Conservation (phyloP, 192 early-diverging fungal genomes). For the Funneliformis geosporum region DNA sequence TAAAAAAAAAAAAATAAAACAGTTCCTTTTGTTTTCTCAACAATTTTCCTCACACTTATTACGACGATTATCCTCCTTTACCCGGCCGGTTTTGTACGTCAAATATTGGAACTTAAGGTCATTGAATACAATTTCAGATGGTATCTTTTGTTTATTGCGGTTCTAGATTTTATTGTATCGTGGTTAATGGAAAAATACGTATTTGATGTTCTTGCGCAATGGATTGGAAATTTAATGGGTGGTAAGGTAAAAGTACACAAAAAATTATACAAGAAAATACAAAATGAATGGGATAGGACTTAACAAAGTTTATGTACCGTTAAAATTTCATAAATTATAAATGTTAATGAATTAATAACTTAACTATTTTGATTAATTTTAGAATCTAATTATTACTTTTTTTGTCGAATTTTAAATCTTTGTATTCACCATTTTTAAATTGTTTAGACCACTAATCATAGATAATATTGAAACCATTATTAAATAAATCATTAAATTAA, state of each 20-base stretch:
- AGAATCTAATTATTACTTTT: background rate
- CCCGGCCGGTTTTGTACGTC: constrained; percentile 52
- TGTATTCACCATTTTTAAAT: constrained; percentile 41
- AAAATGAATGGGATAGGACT: constrained; percentile 42
- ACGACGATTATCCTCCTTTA: constrained; percentile 52
- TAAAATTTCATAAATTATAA: background rate
- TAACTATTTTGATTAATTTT: background rate
- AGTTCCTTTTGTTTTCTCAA: constrained; percentile 71
- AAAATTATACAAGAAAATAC: constrained; percentile 47
- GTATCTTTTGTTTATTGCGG: constrained; percentile 59
- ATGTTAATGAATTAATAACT: background rate
- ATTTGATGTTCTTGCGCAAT: constrained; percentile 41
- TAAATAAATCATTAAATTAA: background rate
- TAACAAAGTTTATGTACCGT: background rate
- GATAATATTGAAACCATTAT: constrained; percentile 10
- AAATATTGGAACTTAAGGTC: constrained; percentile 69
- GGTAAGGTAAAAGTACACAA: constrained; percentile 31
- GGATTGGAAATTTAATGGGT: constrained; percentile 33
- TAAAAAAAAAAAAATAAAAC: background rate
- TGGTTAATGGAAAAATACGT: constrained; percentile 48
- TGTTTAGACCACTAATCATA: constrained; percentile 44
- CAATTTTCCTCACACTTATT: constrained; percentile 51
- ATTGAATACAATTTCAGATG: constrained; percentile 60
- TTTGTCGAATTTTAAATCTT: constrained; percentile 22
- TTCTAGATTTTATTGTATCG: constrained; percentile 58